Base-by-base conservation (phyloP, 2,329 filamentous ascomycete species). In the Drechmeria coniospora region DNA sequence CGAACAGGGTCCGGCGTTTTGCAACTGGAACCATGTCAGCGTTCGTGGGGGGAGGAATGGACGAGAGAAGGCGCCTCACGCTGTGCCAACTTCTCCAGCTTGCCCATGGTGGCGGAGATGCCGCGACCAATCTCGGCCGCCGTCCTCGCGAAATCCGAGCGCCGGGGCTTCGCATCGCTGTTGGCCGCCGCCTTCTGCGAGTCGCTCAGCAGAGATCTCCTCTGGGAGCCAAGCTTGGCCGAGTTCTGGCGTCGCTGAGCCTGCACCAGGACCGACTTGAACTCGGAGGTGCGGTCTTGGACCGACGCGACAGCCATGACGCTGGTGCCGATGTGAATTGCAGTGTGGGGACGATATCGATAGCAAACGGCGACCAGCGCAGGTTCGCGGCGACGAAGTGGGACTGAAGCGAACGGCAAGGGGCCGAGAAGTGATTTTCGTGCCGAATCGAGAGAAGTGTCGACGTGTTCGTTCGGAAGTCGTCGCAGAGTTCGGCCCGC, bases 281-380 rank as follows among this genome's bases (percentile, higher is more conserved):
- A 98, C 65, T 98, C 90, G 48, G 74, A 69, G 32, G 90, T 98
- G 48, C 90, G 82, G 61, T 98, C 90, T 63, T 98, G 90, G 53
- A 95, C 92, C 28, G 84, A 87, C 34, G 65, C 51, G 47, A 73
- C 64, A 32, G 70, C 69, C 72, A 77, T 77, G 28, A 35, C 50
- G 49, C 33, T 31, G 32, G 32, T 31, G 32, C 32, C 2, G 13
- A 31, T 25, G 30, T 28, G 32, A 32, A 24, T 30, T 20, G 29
- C 34, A 8, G 23, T n/a, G 6, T 6, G 8, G 6, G 25, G 5
- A 20, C 19, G 13, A 28, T 10, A n/a, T 17, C 23, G 39, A 40
- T 32, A 36, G 35, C 27, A 22, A 37, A 46, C 23, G 40, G 50
- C 50, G 49, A 44, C 50, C 51, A 49, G 49, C 51, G 49, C 49